phyloP scores from a whole-genome alignment of 192 early-diverging fungal species.

The Podila epigama region DNA sequence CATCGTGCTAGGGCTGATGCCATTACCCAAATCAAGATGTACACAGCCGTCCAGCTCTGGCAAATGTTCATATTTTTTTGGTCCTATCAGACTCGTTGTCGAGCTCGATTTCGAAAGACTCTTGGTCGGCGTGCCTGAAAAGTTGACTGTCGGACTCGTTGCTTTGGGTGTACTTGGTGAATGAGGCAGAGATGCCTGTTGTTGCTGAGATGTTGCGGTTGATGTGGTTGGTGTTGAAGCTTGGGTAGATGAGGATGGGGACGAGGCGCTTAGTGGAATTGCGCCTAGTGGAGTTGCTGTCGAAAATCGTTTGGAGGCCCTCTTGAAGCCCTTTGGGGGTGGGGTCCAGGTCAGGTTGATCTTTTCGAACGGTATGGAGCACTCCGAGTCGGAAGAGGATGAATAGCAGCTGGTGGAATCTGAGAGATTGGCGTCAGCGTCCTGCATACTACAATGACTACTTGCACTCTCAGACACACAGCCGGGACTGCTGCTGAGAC shows the following conservation, averaged over 20 bases:
- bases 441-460: conserved; percentile 43
- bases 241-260: not conserved
- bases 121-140: conserved; percentile 2
- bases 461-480: not conserved
- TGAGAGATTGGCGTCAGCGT: conserved; percentile 38
- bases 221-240: conserved; percentile 2
- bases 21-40: conserved; percentile 31
- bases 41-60: conserved; percentile 29
- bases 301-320: conserved; percentile 33
- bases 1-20: conserved; percentile 30
- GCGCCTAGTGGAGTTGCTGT: conserved; percentile 17
- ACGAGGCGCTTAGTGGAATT: not conserved
- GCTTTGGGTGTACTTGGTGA: conserved; percentile 3
- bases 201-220: conserved; percentile 1
- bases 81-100: conserved; percentile 21
- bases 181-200: not conserved
- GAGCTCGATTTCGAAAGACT: conserved; percentile 12
- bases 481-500: conserved; percentile 9
- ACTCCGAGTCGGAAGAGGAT: conserved; percentile 43
- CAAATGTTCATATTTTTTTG: conserved; percentile 39
- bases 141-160: conserved; percentile 5
- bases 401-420: conserved; percentile 45
- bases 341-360: conserved; percentile 45
- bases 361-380: conserved; percentile 42
- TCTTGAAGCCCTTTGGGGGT: conserved; percentile 34